Percentiles rank a stretch among this genome's conserved stretches.
These are phyloP conservation scores for Cryphonectria nitschkei DNA, from an alignment of 2,329 filamentous ascomycete species.

Conservation along the genomic window DNA sequence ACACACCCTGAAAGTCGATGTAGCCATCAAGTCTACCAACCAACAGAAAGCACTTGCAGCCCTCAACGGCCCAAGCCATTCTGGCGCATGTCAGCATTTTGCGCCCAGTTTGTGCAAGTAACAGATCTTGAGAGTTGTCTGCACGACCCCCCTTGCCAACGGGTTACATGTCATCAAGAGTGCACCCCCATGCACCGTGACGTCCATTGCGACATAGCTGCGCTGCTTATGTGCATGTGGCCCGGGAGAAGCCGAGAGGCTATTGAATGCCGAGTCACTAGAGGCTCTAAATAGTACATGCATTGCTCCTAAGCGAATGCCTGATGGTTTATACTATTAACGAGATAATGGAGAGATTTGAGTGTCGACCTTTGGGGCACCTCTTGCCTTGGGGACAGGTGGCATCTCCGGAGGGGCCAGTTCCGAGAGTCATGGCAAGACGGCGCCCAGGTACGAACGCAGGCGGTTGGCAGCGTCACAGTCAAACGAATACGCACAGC, in stretches of 20 bases:
- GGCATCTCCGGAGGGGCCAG: slow-evolving; percentile 11
- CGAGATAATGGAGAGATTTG: neutral
- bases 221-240: neutral
- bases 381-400: neutral
- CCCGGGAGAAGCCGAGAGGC: neutral
- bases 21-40: too few species aligned
- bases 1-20: too few species aligned
- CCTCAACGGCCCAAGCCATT: neutral
- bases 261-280: neutral
- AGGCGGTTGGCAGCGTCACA: neutral
- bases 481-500: neutral
- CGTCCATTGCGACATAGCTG: neutral
- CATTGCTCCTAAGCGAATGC: neutral
- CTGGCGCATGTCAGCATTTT: neutral
- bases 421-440: neutral
- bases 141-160: neutral
- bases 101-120: neutral
- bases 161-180: neutral
- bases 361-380: neutral
- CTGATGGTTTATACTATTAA: neutral
- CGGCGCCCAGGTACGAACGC: neutral
- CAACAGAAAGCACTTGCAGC: neutral
- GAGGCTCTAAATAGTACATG: neutral
- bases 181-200: neutral
- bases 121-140: neutral